A percentile compares a stretch with the other conserved stretches of the same genome.
These are phyloP conservation scores for Kwoniella bestiolae DNA, from an alignment of 768 basidiomycete species.

Conservation along the genomic window DNA sequence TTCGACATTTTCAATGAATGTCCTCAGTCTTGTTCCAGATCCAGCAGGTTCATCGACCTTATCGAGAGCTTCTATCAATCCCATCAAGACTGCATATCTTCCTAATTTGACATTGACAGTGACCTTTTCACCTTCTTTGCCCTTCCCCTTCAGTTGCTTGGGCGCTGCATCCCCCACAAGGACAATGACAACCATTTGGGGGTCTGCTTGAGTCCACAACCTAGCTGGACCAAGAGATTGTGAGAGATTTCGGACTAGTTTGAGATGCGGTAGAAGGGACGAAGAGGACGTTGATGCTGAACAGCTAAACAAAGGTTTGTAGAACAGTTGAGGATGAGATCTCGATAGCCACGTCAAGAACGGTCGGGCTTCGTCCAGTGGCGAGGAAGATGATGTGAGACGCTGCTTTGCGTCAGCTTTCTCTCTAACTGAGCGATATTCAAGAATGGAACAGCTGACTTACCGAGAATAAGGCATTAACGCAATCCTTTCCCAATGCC, in stretches of 20 bases:
- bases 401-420: conserved; percentile 12
- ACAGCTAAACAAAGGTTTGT: conserved; percentile 45
- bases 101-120: conserved; percentile 38
- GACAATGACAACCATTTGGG: conserved; percentile 46
- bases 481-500: conserved; percentile 7
- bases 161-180: conserved; percentile 40
- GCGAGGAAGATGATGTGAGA: conserved; percentile 10
- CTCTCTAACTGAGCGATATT: background rate
- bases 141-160: conserved; percentile 34
- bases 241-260: conserved; percentile 21
- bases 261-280: conserved; percentile 18
- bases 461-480: conserved; percentile 25
- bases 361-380: conserved; percentile 1
- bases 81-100: conserved; percentile 40
- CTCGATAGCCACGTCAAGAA: conserved; percentile 34
- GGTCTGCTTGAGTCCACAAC: conserved; percentile 46
- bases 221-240: conserved; percentile 17
- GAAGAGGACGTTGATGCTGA: conserved; percentile 32
- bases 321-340: conserved; percentile 40
- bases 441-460: background rate
- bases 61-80: conserved; percentile 33
- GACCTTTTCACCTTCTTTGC: conserved; percentile 28
- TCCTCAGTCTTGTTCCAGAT: conserved; percentile 20
- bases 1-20: conserved; percentile 39
- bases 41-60: conserved; percentile 17